Evolutionary conservation across 306 rosid species (phyloP).

Genomic region (Sicyos edulis): DNA sequence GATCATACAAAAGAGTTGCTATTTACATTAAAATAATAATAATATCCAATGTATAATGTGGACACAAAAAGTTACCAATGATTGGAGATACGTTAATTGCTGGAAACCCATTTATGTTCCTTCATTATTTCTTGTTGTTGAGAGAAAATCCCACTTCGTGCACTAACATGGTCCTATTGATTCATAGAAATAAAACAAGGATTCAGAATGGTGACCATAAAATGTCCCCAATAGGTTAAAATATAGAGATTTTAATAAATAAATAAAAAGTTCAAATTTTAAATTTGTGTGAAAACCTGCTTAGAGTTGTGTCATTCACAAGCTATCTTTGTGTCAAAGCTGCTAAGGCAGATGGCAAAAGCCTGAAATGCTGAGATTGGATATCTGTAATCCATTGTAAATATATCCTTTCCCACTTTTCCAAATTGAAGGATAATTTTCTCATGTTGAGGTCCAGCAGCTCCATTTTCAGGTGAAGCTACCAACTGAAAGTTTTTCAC

Average conservation of each 20-base stretch:
- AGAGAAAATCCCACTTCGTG: background rate
- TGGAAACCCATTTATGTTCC: background rate
- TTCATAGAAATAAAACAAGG: background rate
- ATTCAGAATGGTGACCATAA: background rate
- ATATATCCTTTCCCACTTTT: conserved; percentile 86
- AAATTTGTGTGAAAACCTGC: conserved; percentile 31
- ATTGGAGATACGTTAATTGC: background rate
- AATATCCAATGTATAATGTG: background rate
- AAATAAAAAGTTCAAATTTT: background rate
- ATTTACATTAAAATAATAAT: conserved; percentile 15
- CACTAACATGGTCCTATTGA: background rate
- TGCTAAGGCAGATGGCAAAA: conserved; percentile 95
- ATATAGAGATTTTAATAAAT: too few relatives aligned
- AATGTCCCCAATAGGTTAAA: too few relatives aligned
- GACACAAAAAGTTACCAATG: conserved; percentile 7
- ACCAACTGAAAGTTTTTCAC: conserved; percentile 96
- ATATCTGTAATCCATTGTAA: conserved; percentile 90
- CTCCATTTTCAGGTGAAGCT: conserved; percentile 78
- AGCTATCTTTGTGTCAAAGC: conserved; percentile 95
- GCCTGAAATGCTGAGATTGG: conserved; percentile 98
- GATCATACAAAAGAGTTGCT: conserved; percentile 7
- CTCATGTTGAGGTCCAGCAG: conserved; percentile 77
- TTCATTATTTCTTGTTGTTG: background rate
- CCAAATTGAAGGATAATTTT: conserved; percentile 87
- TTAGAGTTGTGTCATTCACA: conserved; percentile 57